These are phyloP conservation scores for Anethum foeniculum DNA, from an alignment of 140 eudicot genomes.

Conservation along the genomic window DNA sequence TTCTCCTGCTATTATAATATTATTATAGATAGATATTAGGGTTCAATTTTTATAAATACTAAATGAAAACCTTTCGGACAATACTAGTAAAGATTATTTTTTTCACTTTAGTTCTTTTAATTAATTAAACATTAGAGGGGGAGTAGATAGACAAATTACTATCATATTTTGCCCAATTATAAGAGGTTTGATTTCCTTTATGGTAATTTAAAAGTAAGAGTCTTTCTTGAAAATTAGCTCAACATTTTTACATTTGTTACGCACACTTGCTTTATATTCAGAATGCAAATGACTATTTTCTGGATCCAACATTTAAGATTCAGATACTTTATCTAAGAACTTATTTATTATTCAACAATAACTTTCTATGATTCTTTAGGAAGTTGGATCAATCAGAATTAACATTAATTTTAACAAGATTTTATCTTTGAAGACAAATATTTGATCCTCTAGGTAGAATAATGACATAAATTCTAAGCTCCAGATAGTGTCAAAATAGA, in stretches of 20 bases:
- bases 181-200: not conserved
- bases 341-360: not conserved
- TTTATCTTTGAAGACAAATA: not conserved
- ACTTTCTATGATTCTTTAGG: not conserved
- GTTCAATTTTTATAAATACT: not conserved
- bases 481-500: not conserved
- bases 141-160: not conserved
- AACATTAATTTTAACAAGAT: not conserved
- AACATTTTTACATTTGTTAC: not conserved
- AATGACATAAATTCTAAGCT: not conserved
- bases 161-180: not conserved
- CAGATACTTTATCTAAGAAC: not conserved
- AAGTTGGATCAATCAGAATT: not conserved
- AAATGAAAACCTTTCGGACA: not conserved
- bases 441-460: not conserved
- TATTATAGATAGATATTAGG: no score
- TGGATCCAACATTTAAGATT: not conserved
- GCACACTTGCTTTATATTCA: not conserved
- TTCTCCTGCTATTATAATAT: no score
- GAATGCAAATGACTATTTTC: not conserved
- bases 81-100: not conserved
- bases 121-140: not conserved
- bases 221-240: not conserved
- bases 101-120: not conserved
- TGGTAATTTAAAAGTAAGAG: not conserved